Evolutionary conservation across 495 filamentous ascomycete genomes (phyloP).

Genomic region (Ramalina intermedia): DNA sequence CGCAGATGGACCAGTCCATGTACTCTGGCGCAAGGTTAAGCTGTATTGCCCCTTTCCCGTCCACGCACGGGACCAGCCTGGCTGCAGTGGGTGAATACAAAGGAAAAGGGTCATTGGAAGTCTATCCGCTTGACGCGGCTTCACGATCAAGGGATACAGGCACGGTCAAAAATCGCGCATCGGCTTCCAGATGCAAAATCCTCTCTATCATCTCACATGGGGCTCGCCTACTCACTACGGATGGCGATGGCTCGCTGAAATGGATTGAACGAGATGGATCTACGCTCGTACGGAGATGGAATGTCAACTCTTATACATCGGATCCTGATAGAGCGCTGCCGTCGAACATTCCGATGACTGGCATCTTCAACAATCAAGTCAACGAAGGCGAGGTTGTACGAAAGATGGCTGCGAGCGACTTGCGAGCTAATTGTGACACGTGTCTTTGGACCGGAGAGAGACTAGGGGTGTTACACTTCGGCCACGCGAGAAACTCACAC

Average conservation of each 20-base stretch:
- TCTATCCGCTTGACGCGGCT: slow-evolving; percentile 50
- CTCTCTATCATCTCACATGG: slow-evolving; percentile 78
- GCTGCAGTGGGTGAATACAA: slow-evolving; percentile 92
- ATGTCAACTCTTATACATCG: slow-evolving; percentile 35
- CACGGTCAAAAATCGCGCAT: slow-evolving; percentile 63
- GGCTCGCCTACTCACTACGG: slow-evolving; percentile 68
- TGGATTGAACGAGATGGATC: slow-evolving; percentile 86
- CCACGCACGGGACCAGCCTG: slow-evolving; percentile 41
- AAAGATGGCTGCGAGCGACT: slow-evolving; percentile 49
- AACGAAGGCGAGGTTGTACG: slow-evolving; percentile 50
- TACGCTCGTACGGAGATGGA: slow-evolving; percentile 63
- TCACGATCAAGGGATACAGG: slow-evolving; percentile 8
- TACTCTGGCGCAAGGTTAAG: slow-evolving; percentile 74
- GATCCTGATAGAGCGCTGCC: neutral
- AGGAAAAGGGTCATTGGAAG: slow-evolving; percentile 74
- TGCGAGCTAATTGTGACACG: slow-evolving; percentile 41
- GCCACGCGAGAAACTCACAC: neutral
- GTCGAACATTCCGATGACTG: neutral
- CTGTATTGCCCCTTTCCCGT: slow-evolving; percentile 58
- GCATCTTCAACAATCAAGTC: slow-evolving; percentile 17
- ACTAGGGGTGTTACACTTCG: slow-evolving; percentile 52
- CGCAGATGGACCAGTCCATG: slow-evolving; percentile 59
- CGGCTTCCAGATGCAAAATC: slow-evolving; percentile 63
- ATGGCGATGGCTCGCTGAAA: slow-evolving; percentile 71
- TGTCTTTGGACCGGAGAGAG: slow-evolving; percentile 72